phyloP scores from a whole-genome alignment of 495 filamentous ascomycete genomes.

The Penicillium mononematosum region DNA sequence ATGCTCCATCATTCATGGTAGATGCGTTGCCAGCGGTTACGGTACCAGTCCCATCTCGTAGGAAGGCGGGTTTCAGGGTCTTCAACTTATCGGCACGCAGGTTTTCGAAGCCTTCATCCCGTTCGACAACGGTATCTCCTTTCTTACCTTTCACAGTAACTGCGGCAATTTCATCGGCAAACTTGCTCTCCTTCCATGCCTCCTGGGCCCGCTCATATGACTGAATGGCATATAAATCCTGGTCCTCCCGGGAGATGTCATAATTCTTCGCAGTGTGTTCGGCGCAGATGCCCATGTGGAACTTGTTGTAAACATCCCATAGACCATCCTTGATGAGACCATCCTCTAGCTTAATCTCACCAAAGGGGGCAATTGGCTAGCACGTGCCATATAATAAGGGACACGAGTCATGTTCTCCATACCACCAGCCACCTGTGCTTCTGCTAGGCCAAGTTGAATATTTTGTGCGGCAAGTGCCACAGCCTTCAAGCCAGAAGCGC shows the following conservation, averaged over 20 bases:
- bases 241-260: slow-evolving; percentile 72
- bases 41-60: slow-evolving; percentile 78
- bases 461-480: slow-evolving; percentile 88
- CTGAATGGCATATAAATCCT: slow-evolving; percentile 86
- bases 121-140: slow-evolving; percentile 72
- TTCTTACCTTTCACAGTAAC: slow-evolving; percentile 83
- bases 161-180: slow-evolving; percentile 82
- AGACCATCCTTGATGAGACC: slow-evolving; percentile 93
- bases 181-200: slow-evolving; percentile 78
- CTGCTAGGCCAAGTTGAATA: slow-evolving; percentile 84
- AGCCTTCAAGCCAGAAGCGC: slow-evolving; percentile 90
- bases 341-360: slow-evolving; percentile 82
- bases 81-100: slow-evolving; percentile 81
- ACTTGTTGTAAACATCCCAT: slow-evolving; percentile 93
- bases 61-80: slow-evolving; percentile 86
- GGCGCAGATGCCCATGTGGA: slow-evolving; percentile 98
- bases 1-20: slow-evolving; percentile 91
- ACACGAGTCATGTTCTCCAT: slow-evolving; percentile 98
- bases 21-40: slow-evolving; percentile 94
- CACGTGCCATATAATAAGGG: slow-evolving; percentile 83
- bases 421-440: slow-evolving; percentile 87
- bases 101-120: slow-evolving; percentile 85
- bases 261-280: slow-evolving; percentile 91
- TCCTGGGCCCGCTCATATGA: slow-evolving; percentile 84
- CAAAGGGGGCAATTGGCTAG: slow-evolving; percentile 76